Evolutionary conservation across 495 filamentous ascomycete genomes (phyloP).

Genomic region (Penicillium verhagenii): DNA sequence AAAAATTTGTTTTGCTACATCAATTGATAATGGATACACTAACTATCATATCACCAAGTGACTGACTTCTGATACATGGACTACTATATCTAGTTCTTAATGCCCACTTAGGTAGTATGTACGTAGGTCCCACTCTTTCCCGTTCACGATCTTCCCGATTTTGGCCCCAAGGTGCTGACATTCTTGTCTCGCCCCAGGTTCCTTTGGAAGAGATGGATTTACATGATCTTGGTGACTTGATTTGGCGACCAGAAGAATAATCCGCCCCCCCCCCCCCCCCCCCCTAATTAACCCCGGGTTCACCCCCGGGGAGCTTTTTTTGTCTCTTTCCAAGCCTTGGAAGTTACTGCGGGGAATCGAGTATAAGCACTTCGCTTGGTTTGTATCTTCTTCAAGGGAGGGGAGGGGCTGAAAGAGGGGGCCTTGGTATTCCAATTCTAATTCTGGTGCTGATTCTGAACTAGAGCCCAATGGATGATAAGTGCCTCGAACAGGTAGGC

Average conservation of each 20-base stretch:
- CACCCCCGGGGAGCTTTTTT: not conserved
- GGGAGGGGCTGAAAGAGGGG: not conserved
- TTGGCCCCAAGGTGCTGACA: conserved; percentile 8
- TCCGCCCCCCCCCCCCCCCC: not conserved
- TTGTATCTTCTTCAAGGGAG: no score
- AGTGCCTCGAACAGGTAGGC: not conserved
- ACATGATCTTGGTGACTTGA: not conserved
- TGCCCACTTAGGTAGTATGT: no score
- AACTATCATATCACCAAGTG: no score
- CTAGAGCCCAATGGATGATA: not conserved
- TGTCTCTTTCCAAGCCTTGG: no score
- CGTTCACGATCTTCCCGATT: not conserved
- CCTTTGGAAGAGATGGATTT: not conserved
- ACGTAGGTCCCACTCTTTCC: not conserved
- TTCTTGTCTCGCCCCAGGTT: not conserved
- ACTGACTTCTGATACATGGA: no score
- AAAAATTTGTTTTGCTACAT: no score
- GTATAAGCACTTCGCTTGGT: no score
- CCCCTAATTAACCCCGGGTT: not conserved
- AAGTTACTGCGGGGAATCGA: not conserved
- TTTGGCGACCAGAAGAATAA: not conserved
- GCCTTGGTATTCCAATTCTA: not conserved
- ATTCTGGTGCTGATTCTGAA: no score
- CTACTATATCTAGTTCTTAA: no score
- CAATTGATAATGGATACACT: no score